phyloP scores from a whole-genome alignment of 495 filamentous ascomycete genomes.

The Pseudomonodictys pantanalensis region DNA sequence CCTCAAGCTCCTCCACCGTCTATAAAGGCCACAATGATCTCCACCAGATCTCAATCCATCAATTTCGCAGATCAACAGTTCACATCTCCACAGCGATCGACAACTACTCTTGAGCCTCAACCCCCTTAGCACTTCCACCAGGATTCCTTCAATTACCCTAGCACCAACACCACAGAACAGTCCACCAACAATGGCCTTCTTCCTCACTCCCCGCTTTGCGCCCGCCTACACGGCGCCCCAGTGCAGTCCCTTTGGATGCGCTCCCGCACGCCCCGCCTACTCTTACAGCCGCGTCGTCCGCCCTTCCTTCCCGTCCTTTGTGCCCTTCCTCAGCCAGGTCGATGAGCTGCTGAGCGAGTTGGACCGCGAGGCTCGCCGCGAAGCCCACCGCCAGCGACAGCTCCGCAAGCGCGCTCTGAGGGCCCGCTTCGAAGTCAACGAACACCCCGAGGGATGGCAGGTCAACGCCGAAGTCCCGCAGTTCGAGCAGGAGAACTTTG shows the following conservation, averaged over 20 bases:
- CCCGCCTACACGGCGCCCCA: conserved; percentile 11
- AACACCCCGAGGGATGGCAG: conserved; percentile 21
- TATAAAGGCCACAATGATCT: conserved; percentile 14
- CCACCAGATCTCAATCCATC: conserved; percentile 5
- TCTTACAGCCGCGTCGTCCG: neutral
- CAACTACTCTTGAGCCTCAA: conserved; percentile 10
- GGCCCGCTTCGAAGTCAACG: conserved; percentile 24
- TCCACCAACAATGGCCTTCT: conserved; percentile 27
- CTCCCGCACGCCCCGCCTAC: conserved; percentile 1
- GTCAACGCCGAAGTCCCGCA: conserved; percentile 28
- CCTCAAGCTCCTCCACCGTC: conserved; percentile 9
- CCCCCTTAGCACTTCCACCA: neutral
- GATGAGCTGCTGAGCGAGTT: conserved; percentile 23
- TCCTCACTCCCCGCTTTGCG: conserved; percentile 26
- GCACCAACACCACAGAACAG: neutral
- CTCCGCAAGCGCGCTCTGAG: conserved; percentile 23
- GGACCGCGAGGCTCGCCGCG: conserved; percentile 22
- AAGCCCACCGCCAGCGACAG: conserved; percentile 8
- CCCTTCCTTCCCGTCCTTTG: conserved; percentile 8
- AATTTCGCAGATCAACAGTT: conserved; percentile 13
- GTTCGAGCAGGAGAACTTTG: conserved; percentile 28
- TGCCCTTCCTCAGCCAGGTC: conserved; percentile 25
- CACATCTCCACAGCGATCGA: conserved; percentile 5
- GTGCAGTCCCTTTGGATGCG: conserved; percentile 11
- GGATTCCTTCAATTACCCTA: conserved; percentile 5